A percentile compares a stretch with the other conserved stretches of the same genome.
These are phyloP conservation scores for Coemansia sp. DNA, from an alignment of 192 early-diverging fungal genomes.

Conservation along the genomic window DNA sequence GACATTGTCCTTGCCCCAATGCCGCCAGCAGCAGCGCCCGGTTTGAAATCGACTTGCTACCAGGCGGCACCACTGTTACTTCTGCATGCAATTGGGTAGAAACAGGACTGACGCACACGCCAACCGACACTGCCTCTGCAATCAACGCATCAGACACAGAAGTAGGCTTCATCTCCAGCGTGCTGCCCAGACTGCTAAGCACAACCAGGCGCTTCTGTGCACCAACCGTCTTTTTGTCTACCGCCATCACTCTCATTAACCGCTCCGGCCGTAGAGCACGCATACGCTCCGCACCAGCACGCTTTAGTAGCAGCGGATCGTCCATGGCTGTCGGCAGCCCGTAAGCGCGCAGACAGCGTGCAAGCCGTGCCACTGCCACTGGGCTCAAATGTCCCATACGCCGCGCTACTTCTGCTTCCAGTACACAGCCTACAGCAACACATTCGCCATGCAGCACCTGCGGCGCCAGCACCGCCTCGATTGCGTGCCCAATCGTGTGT, in stretches of 20 bases:
- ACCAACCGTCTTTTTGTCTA: constrained; percentile 97
- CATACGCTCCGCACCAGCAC: constrained; percentile 62
- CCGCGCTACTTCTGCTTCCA: constrained; percentile 91
- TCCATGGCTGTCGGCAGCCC: constrained; percentile 82
- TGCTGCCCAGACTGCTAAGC: constrained; percentile 78
- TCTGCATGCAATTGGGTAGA: constrained; percentile 8
- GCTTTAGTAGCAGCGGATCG: constrained; percentile 69
- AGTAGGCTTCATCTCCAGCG: constrained; percentile 77
- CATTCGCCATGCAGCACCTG: constrained; percentile 95
- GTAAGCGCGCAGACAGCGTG: constrained; percentile 80
- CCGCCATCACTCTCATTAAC: constrained; percentile 85
- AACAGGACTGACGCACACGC: constrained; percentile 66
- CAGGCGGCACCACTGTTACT: constrained; percentile 67
- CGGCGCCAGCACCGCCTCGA: constrained; percentile 88
- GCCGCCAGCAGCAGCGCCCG: constrained; percentile 90
- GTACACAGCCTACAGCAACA: constrained; percentile 90
- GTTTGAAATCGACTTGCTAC: constrained; percentile 98
- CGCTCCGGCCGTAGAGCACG: constrained; percentile 67
- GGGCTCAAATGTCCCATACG: constrained; percentile 82
- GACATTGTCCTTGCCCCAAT: constrained; percentile 75
- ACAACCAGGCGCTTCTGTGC: constrained; percentile 88
- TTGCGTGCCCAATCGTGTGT: constrained; percentile 94
- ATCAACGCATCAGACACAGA: constrained; percentile 84
- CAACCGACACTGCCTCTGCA: constrained; percentile 74
- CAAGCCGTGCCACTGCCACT: constrained; percentile 81